Evolutionary conservation across 75 land plant genomes (phyloP).

Genomic region (Picea sitchensis): DNA sequence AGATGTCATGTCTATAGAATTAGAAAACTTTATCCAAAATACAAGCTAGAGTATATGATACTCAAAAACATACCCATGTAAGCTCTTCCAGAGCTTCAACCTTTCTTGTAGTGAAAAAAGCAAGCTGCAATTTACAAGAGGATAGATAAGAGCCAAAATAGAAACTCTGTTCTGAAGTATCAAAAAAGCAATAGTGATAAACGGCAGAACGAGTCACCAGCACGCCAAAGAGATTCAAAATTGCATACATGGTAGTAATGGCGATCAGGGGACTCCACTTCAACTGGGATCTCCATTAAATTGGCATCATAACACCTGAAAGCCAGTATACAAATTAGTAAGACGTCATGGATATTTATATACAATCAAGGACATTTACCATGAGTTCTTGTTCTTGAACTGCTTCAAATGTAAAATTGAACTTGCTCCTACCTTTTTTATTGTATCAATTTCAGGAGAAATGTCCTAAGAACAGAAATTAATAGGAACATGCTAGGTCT

Average conservation of each 20-base stretch:
- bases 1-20: too few species aligned
- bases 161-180: neutral
- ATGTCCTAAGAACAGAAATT: neutral
- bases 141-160: neutral
- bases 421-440: neutral
- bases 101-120: conserved; percentile 84
- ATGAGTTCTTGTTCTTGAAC: neutral
- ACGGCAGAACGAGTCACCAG: neutral
- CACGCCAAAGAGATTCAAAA: neutral
- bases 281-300: conserved; percentile 81
- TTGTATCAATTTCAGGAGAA: neutral
- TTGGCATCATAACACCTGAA: conserved; percentile 56
- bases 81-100: conserved; percentile 89
- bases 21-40: too few species aligned
- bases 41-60: neutral
- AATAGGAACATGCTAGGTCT: neutral
- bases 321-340: conserved; percentile 1
- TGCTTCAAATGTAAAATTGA: neutral
- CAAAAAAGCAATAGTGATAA: conserved; percentile 1
- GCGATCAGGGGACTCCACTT: conserved; percentile 83
- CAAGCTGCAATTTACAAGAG: conserved; percentile 47
- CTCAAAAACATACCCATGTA: conserved; percentile 73
- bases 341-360: neutral
- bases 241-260: conserved; percentile 86
- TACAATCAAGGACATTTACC: neutral